Evolutionary conservation across 1,284 basidiomycete genomes (phyloP), one percentile per base, ranked within the genome.

Genomic region (Cryptococcus maquisensis): DNA sequence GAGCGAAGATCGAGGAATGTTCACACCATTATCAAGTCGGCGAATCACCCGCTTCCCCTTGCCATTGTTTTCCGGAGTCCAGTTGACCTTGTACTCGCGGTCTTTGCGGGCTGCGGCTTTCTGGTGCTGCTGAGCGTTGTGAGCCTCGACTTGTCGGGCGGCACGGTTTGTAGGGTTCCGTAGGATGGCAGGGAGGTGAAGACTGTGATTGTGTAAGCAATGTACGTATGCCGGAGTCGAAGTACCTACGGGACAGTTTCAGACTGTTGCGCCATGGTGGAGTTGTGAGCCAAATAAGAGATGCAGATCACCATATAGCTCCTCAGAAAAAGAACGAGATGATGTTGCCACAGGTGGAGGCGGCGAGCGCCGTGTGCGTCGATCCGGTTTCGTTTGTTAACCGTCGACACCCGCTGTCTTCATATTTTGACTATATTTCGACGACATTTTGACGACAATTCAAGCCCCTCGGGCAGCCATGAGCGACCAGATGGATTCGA

Each of bases 111-210:
- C 73, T n/a, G 55, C 54, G 0, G 63, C 61, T 48, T 66, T 68
- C 42, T 77, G 71, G 4, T 69, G 54, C 58, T 77, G 75, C 57
- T 77, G 75, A 8, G 67, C 65, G 49, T 70, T 71, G 62, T 71
- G 64, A 0, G 73, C 68, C 36, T 70, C 66, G 15, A 75, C 65
- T 40, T 73, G 68, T 13, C 67, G 57, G 21, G 56, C 56, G 2
- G 70, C 50, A 16, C 54, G 52, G 45, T 65, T 68, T 9, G 40
- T 57, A 2, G 73, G 69, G 55, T 77, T 74, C 56, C 73, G 70
- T 6, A 77, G 61, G 57, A 77, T 77, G 13, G 74, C 69, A 8
- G 75, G 75, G 18, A 76, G 56, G 50, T 57, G 68, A 3, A 76
- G 62, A 16, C 74, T 75, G 51, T 6, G 47, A 38, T 5, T 46